phyloP scores from a whole-genome alignment of 1,139 yeast species.

The Pichia sp. region DNA sequence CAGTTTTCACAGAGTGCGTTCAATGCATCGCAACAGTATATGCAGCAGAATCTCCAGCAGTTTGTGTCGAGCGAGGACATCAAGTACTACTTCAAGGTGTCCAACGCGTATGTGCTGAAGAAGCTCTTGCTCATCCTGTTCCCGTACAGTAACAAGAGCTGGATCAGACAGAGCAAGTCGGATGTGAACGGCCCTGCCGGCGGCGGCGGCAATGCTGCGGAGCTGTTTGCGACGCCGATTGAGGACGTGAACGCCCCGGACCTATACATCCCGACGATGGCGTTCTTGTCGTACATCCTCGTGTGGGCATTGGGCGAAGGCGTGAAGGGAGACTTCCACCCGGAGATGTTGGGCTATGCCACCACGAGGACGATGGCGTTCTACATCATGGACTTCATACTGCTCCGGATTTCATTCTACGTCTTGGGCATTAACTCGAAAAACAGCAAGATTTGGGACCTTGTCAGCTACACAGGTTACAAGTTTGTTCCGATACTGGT shows the following conservation, averaged over 20 bases:
- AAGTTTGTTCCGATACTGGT: conserved; percentile 79
- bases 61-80: conserved; percentile 51
- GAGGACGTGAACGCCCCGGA: conserved; percentile 95
- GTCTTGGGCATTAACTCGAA: conserved; percentile 53
- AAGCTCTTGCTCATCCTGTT: conserved; percentile 72
- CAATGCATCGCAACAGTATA: conserved; percentile 62
- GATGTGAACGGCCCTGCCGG: conserved; percentile 7
- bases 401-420: conserved; percentile 61
- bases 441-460: conserved; percentile 56
- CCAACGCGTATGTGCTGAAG: conserved; percentile 76
- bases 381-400: conserved; percentile 62
- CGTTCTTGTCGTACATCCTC: conserved; percentile 81
- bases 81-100: conserved; percentile 85
- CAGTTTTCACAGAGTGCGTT: conserved; percentile 87
- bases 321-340: conserved; percentile 84
- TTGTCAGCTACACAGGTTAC: conserved; percentile 88
- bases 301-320: conserved; percentile 87
- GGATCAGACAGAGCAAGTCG: conserved; percentile 53
- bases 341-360: conserved; percentile 83
- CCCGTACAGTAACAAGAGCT: conserved; percentile 82
- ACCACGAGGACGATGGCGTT: conserved; percentile 90
- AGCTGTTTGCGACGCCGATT: conserved; percentile 64
- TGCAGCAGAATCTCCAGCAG: conserved; percentile 64
- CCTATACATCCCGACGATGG: conserved; percentile 91
- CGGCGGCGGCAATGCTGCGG: conserved; percentile 25